Evolutionary conservation across 106 monocot species (phyloP), one percentile per base, ranked within the genome.

Genomic region (Vanilla planifolia): DNA sequence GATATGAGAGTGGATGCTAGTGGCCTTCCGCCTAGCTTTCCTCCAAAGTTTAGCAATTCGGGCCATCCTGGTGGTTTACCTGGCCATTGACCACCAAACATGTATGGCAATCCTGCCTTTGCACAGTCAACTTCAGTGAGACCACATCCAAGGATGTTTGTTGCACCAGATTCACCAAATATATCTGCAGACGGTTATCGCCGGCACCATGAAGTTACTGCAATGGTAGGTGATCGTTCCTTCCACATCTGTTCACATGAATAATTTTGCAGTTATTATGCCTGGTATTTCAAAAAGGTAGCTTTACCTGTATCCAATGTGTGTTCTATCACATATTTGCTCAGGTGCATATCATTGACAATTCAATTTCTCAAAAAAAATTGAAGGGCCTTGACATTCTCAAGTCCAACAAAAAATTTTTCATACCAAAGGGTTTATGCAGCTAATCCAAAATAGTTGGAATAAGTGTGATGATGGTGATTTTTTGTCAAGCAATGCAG

Each of bases 141-240:
- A 40, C 76, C 82, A 62, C 65, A 82, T 55, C 59, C 61, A 21
- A 51, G 61, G 68, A 63, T 71, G 48, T 43, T 52, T 59, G 74
- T 20, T 4, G 23, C 65, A 33, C 27, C 74, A 39, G 77, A 80
- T 34, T 61, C 66, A 60, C 20, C 66, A 13, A 50, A 77, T 69
- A 52, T 80, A 4, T 71, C 82, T 23, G 76, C 67, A 33, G 77
- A 80, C 53, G 80, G 73, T 43, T 74, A 80, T 59, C 59, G 76
- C 3, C 70, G 61, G 60, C 85, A 80, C 50, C 85, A 85, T 74
- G 85, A 85, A 74, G 80, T 85, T 63, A 71, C 77, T 41, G 77
- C 76, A 51, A 63, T 55, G 76, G 85, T 85, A 73, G 62, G 43
- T 66, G 11, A 63, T 58, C 11, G 24, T 39, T 5, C 17, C 3